Conservation (phyloP, 805 yeast species). For the Nakazawaea ernobii region DNA sequence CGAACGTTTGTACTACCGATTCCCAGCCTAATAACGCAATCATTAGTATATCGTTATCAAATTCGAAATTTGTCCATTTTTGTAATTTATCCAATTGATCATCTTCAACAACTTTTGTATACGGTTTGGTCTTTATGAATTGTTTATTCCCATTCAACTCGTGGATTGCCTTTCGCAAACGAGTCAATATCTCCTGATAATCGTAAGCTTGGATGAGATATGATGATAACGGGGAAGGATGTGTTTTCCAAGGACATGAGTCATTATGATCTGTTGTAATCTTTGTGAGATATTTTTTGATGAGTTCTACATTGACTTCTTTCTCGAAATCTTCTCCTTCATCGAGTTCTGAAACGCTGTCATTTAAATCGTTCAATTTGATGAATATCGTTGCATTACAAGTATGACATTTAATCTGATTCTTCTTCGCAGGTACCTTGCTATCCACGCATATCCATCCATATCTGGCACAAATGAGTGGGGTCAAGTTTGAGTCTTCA, state of each 20-base stretch:
- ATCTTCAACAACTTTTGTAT: constrained; percentile 2
- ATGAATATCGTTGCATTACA: constrained; percentile 27
- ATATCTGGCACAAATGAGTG: constrained; percentile 41
- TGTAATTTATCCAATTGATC: constrained; percentile 10
- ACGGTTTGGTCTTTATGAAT: constrained; percentile 7
- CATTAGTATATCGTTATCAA: constrained; percentile 12
- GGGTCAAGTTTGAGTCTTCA: constrained; percentile 27
- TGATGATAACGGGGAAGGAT: constrained; percentile 14
- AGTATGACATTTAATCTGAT: constrained; percentile 26
- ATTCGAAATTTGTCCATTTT: constrained; percentile 9
- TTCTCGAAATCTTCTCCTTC: constrained; percentile 17
- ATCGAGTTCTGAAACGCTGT: constrained; percentile 9
- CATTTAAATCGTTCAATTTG: constrained; percentile 16
- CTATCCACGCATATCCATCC: constrained; percentile 44
- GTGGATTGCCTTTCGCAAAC: not conserved
- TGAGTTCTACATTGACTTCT: constrained; percentile 6
- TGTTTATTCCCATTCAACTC: constrained; percentile 10
- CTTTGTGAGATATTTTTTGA: not conserved
- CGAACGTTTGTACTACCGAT: constrained; percentile 21
- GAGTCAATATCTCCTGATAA: not conserved
- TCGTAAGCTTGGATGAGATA: constrained; percentile 14
- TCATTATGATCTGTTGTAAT: constrained; percentile 13
- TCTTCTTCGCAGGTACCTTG: constrained; percentile 21
- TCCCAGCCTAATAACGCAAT: constrained; percentile 32
- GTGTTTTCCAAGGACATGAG: constrained; percentile 19